Conservation (phyloP, 768 basidiomycete genomes). For the Serendipita indica region DNA sequence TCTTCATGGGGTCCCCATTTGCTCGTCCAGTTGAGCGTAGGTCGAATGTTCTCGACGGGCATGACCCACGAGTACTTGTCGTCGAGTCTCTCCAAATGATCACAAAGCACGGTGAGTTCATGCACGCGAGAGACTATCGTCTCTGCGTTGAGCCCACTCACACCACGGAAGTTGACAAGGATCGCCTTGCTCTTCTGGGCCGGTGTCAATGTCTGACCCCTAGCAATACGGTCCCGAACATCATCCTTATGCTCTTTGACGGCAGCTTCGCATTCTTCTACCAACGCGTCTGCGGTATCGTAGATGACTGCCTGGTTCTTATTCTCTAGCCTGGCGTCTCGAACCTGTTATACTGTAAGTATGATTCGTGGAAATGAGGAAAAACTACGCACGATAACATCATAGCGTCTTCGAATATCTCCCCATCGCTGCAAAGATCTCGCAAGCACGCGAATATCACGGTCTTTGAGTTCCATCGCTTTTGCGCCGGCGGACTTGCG, state of each 20-base stretch:
- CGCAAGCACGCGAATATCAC: slow-evolving; percentile 89
- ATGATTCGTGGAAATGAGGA: slow-evolving; percentile 7
- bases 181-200: slow-evolving; percentile 97
- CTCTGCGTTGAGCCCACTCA: slow-evolving; percentile 93
- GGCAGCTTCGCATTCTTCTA: slow-evolving; percentile 68
- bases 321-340: slow-evolving; percentile 76
- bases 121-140: slow-evolving; percentile 82
- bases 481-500: slow-evolving; percentile 88
- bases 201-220: slow-evolving; percentile 79
- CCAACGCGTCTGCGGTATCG: slow-evolving; percentile 84
- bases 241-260: slow-evolving; percentile 73
- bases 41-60: slow-evolving; percentile 85
- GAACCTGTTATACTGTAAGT: slow-evolving; percentile 37
- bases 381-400: slow-evolving; percentile 73
- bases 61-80: slow-evolving; percentile 74
- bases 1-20: slow-evolving; percentile 89
- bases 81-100: slow-evolving; percentile 55
- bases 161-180: slow-evolving; percentile 75
- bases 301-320: slow-evolving; percentile 90
- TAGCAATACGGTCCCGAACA: slow-evolving; percentile 57
- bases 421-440: slow-evolving; percentile 96
- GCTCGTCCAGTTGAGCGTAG: slow-evolving; percentile 91
- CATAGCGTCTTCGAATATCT: slow-evolving; percentile 88
- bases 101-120: slow-evolving; percentile 77
- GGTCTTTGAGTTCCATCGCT: slow-evolving; percentile 92